Conservation (phyloP, 306 rosid genomes). For the Spatholobus suberectus region DNA sequence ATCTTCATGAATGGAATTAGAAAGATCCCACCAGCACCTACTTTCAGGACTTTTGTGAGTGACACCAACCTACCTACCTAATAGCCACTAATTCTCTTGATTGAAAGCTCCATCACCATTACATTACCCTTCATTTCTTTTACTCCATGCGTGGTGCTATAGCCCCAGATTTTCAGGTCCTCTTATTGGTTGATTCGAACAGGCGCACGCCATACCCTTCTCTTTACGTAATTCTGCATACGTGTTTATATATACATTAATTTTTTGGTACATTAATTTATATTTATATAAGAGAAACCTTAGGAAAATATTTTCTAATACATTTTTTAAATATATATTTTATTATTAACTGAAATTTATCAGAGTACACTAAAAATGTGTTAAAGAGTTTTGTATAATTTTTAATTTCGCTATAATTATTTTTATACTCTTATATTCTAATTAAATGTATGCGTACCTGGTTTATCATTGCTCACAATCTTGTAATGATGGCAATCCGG, state of each 20-base stretch:
- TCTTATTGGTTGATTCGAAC: not conserved
- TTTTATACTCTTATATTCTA: too few relatives aligned
- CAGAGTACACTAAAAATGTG: too few relatives aligned
- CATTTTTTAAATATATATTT: too few relatives aligned
- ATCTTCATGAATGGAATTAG: constrained; percentile 44
- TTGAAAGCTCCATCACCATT: constrained; percentile 46
- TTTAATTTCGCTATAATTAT: too few relatives aligned
- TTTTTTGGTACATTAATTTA: too few relatives aligned
- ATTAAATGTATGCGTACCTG: too few relatives aligned
- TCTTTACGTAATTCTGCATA: not conserved
- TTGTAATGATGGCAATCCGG: not conserved
- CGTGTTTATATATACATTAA: not conserved
- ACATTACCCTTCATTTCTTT: too few relatives aligned
- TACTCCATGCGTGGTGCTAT: not conserved
- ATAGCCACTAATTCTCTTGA: constrained; percentile 42
- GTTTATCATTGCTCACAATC: too few relatives aligned
- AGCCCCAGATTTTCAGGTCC: constrained; percentile 25
- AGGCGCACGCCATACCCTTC: not conserved
- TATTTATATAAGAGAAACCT: too few relatives aligned
- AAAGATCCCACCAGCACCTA: constrained; percentile 61
- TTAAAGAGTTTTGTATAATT: too few relatives aligned
- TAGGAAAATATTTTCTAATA: too few relatives aligned
- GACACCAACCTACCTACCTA: constrained; percentile 52
- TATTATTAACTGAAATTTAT: too few relatives aligned
- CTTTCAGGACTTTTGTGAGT: constrained; percentile 57